Evolutionary conservation across 2,329 filamentous ascomycete genomes (phyloP).

Genomic region (Botrytis tulipae): DNA sequence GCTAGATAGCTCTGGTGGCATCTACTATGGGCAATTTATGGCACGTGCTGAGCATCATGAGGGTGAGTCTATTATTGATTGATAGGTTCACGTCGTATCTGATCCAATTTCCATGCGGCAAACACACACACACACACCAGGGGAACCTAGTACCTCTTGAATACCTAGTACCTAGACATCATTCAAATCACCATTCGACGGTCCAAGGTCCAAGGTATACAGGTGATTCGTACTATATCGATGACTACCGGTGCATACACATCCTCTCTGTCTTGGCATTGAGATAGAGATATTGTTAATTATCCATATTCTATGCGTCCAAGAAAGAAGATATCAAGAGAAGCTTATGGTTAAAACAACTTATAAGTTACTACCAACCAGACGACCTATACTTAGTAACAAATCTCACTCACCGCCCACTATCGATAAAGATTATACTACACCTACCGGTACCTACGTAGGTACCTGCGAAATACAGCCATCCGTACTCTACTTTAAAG

Average conservation of each 20-base stretch:
- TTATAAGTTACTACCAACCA: not conserved
- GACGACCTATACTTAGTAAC: not conserved
- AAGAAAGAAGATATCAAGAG: not conserved
- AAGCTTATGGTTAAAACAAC: not conserved
- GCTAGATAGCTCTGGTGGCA: not conserved
- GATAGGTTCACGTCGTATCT: not conserved
- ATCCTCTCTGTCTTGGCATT: not conserved
- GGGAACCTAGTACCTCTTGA: not conserved
- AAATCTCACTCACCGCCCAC: not conserved
- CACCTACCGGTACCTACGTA: not conserved
- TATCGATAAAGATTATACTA: not conserved
- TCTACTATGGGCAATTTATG: not conserved
- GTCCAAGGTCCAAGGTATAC: not conserved
- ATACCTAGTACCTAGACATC: not conserved
- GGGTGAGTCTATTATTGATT: not conserved
- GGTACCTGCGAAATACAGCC: not conserved
- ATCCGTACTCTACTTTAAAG: not conserved
- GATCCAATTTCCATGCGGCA: not conserved
- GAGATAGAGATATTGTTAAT: not conserved
- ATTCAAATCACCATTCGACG: not conserved
- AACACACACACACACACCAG: not conserved
- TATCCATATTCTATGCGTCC: no score
- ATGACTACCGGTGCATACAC: not conserved
- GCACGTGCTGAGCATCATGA: not conserved
- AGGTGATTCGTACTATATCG: not conserved